Conservation (phyloP, 2,329 filamentous ascomycete species). For the Trichoderma atroviride region DNA sequence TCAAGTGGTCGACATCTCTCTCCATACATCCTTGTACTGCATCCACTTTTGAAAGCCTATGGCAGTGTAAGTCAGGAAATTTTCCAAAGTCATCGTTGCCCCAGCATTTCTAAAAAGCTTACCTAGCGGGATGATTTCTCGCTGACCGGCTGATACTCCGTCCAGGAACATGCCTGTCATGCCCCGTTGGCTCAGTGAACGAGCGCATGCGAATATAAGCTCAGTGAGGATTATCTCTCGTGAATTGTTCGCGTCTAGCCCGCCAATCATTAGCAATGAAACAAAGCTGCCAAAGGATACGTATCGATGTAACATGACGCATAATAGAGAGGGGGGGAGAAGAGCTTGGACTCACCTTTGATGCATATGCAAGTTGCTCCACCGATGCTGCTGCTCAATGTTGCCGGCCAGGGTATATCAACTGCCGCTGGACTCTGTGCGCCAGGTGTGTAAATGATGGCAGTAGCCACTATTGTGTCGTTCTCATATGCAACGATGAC, state of each 20-base stretch:
- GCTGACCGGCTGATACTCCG: slow-evolving; percentile 53
- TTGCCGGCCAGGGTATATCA: slow-evolving; percentile 59
- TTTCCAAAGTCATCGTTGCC: neutral
- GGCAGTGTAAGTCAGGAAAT: neutral
- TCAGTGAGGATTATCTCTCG: slow-evolving; percentile 56
- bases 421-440: slow-evolving; percentile 50
- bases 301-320: neutral
- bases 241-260: slow-evolving; percentile 45
- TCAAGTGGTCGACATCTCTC: slow-evolving; percentile 35
- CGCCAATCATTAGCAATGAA: neutral
- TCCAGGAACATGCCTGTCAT: slow-evolving; percentile 61
- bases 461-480: slow-evolving; percentile 53
- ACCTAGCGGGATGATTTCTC: slow-evolving; percentile 57
- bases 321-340: neutral
- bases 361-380: slow-evolving; percentile 65
- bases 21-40: slow-evolving; percentile 59
- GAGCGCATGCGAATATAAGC: slow-evolving; percentile 56
- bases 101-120: slow-evolving; percentile 33
- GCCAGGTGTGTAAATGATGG: slow-evolving; percentile 56
- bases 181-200: slow-evolving; percentile 50
- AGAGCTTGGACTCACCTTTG: slow-evolving; percentile 51
- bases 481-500: slow-evolving; percentile 57
- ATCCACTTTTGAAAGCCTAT: slow-evolving; percentile 63
- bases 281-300: neutral
- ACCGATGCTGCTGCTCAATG: slow-evolving; percentile 55